phyloP scores from a whole-genome alignment of 306 rosid species.

The Rubus parviflorus region DNA sequence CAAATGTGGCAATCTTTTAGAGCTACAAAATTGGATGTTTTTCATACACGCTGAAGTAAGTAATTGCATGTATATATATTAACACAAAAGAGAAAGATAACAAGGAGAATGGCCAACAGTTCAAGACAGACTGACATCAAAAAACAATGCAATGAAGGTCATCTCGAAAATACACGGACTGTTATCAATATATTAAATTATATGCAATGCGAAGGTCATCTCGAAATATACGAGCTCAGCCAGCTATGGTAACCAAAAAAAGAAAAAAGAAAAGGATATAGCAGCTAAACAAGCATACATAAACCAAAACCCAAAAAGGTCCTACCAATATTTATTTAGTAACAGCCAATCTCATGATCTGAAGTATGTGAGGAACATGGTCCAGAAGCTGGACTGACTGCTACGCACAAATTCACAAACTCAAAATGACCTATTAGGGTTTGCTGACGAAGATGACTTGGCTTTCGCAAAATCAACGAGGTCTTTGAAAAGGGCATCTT shows the following conservation, averaged over 20 bases:
- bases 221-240: conserved; percentile 30
- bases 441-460: conserved; percentile 73
- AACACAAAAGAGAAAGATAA: neutral
- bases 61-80: neutral
- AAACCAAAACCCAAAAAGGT: conserved; percentile 37
- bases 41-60: neutral
- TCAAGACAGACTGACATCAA: neutral
- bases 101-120: neutral
- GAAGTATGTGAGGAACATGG: conserved; percentile 32
- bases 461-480: conserved; percentile 85
- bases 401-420: conserved; percentile 22
- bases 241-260: neutral
- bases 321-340: conserved; percentile 45
- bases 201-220: conserved; percentile 40
- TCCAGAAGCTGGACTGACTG: conserved; percentile 41
- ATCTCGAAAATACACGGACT: conserved; percentile 26
- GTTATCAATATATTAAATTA: conserved; percentile 41
- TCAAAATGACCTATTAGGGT: conserved; percentile 71
- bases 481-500: conserved; percentile 83
- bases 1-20: neutral
- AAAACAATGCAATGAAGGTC: conserved; percentile 15
- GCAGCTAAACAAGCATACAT: conserved; percentile 33
- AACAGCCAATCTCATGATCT: conserved; percentile 38
- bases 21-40: neutral
- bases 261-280: neutral